These are phyloP conservation scores for Penicillium daleae DNA, from an alignment of 495 filamentous ascomycete species.

Conservation along the genomic window DNA sequence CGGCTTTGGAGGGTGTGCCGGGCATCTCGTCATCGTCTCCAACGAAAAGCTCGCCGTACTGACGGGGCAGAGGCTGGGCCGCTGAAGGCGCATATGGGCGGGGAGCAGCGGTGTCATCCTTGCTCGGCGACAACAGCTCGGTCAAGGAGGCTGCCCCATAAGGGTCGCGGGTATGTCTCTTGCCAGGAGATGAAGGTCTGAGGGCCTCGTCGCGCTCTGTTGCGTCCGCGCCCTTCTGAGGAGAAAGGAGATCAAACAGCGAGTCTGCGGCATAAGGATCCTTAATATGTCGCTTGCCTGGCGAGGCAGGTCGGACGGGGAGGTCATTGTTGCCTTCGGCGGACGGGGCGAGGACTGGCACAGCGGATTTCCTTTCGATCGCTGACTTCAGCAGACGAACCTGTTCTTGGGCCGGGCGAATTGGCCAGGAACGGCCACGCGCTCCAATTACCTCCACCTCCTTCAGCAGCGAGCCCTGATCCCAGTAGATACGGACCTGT, in stretches of 20 bases:
- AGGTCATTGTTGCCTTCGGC: constrained; percentile 26
- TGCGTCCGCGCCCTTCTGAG: constrained; percentile 35
- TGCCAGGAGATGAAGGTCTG: constrained; percentile 19
- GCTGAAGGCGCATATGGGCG: constrained; percentile 50
- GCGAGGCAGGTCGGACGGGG: constrained; percentile 52
- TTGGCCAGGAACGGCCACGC: constrained; percentile 88
- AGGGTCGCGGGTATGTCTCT: constrained; percentile 31
- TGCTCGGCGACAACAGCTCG: constrained; percentile 32
- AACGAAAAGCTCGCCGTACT: constrained; percentile 67
- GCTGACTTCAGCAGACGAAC: constrained; percentile 66
- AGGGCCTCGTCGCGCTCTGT: background rate
- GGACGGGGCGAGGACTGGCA: constrained; percentile 19
- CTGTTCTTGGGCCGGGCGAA: constrained; percentile 87
- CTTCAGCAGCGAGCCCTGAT: constrained; percentile 91
- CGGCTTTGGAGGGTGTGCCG: constrained; percentile 54
- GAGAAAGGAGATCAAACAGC: constrained; percentile 43
- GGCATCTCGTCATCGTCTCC: constrained; percentile 48
- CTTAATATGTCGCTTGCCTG: constrained; percentile 54
- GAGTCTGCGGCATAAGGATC: constrained; percentile 79
- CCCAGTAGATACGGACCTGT: constrained; percentile 89
- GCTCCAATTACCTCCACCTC: constrained; percentile 91
- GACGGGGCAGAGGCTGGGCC: constrained; percentile 63
- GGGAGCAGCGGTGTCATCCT: constrained; percentile 26
- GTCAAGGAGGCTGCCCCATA: constrained; percentile 31
- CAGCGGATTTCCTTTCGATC: constrained; percentile 25